Base-by-base conservation (phyloP, 2,329 filamentous ascomycete genomes). In the Exophiala lecanii-corni region DNA sequence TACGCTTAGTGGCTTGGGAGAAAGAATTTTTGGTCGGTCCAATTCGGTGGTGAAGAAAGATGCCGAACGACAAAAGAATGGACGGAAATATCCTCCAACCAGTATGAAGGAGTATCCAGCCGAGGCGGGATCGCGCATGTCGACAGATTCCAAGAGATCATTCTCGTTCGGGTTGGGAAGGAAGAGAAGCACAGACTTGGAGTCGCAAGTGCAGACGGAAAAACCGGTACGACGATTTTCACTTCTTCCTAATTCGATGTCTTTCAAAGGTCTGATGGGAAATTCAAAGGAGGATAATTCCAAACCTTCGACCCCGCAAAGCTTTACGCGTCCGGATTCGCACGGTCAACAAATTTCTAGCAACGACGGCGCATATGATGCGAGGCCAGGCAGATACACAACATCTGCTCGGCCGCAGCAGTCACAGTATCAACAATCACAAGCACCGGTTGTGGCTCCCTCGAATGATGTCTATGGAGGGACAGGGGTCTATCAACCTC, bases 21-120 rank as follows among this genome's bases (percentile, higher is more conserved):
- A 86, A 57, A 92, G 86, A 66, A 71, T 95, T 25, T 86, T 95
- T 64, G 86, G 88, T 31, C 82, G 89, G 49, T 87, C 82, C 53
- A 85, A 84, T 10, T 92, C 87, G 6, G 74, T 55, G 9, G 41
- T 45, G 9, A 55, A 52, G 42, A 54, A 52, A 41, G 54, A 58
- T 20, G 54, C 57, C 40, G 57, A 59, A 30, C 47, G 66, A 51
- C 64, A 74, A 47, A 76, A 74, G 43, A 58, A 64, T 44, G 67
- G 73, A 51, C 80, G 86, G 61, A 81, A 82, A 50, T 94, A 96
- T 59, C 91, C 91, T 43, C 91, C 91, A 3, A 85, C 91, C 36
- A 95, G 89, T 69, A 94, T 96, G 88, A 79, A 84, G 49, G 72
- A 79, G 2, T 78, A 84, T 63, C 70, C 78, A 4, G 74, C 75